Percentiles rank a stretch among this genome's conserved stretches.
These are phyloP conservation scores for Lyophyllum decastes DNA, from an alignment of 768 basidiomycete species.

Conservation along the genomic window DNA sequence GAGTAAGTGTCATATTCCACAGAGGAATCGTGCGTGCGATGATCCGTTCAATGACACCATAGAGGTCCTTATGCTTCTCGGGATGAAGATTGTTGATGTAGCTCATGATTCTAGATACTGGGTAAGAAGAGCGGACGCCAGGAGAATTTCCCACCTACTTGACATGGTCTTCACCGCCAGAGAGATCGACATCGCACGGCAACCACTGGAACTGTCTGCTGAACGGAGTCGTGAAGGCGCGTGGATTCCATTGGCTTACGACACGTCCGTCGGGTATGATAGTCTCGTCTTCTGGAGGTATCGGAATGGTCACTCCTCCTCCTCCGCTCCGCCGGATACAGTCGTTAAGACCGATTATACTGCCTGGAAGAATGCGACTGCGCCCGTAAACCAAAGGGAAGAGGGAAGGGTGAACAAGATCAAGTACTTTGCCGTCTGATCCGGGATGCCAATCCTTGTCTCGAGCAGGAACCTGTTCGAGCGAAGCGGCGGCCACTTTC, in stretches of 20 bases:
- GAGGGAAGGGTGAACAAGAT: constrained; percentile 43
- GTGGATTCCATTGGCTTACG: not conserved
- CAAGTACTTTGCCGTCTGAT: constrained; percentile 38
- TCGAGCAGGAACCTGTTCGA: constrained; percentile 32
- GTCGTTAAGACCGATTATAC: constrained; percentile 12
- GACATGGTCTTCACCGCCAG: constrained; percentile 12
- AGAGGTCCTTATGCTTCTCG: constrained; percentile 21
- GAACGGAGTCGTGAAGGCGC: not conserved
- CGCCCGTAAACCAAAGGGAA: constrained; percentile 35
- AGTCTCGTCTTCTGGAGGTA: constrained; percentile 4
- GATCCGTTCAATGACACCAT: constrained; percentile 25
- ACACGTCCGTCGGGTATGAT: not conserved
- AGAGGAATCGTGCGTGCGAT: constrained; percentile 31
- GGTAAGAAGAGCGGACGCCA: not conserved
- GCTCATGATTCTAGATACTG: constrained; percentile 26
- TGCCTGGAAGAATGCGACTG: constrained; percentile 15
- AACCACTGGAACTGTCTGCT: constrained; percentile 21
- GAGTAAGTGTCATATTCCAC: constrained; percentile 29
- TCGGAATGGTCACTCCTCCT: constrained; percentile 13
- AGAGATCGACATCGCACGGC: constrained; percentile 30
- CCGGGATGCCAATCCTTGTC: constrained; percentile 44
- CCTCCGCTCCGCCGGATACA: constrained; percentile 16
- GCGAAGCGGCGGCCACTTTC: constrained; percentile 17
- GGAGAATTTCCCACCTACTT: constrained; percentile 13
- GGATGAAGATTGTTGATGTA: constrained; percentile 49